Conservation (phyloP, 352 stramenopile species). For the Phytopythium montanum region DNA sequence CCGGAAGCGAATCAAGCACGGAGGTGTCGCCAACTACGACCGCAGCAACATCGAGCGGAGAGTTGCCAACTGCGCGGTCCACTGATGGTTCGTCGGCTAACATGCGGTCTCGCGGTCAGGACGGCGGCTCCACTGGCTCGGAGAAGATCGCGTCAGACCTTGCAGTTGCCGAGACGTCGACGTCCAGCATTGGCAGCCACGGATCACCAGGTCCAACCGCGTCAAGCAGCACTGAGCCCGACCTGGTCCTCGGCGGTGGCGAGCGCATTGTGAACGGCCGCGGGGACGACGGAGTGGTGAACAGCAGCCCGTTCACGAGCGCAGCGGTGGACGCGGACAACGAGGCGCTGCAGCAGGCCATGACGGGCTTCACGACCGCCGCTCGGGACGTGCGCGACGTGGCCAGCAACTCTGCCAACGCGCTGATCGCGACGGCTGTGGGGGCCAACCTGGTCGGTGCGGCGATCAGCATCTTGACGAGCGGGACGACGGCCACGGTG, state of each 20-base stretch:
- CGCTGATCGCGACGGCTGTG: conserved; percentile 52
- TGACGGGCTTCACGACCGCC: conserved; percentile 24
- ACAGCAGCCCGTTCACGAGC: neutral
- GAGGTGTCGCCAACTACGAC: neutral
- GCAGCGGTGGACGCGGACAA: conserved; percentile 7
- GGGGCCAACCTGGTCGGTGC: conserved; percentile 46
- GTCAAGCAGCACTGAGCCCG: neutral
- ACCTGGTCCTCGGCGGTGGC: neutral
- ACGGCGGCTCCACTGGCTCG: neutral
- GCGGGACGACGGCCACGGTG: conserved; percentile 15
- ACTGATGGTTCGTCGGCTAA: neutral
- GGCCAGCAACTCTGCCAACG: conserved; percentile 38
- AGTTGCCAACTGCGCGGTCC: neutral
- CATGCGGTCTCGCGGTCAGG: neutral
- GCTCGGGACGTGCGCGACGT: conserved; percentile 26
- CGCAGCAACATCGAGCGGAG: neutral
- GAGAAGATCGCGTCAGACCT: neutral
- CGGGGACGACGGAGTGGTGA: neutral
- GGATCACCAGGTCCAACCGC: neutral
- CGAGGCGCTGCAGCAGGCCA: conserved; percentile 17
- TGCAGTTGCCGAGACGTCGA: neutral
- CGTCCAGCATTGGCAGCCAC: neutral
- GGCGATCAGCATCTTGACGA: conserved; percentile 39
- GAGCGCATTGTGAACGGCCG: conserved; percentile 2
- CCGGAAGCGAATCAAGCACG: neutral